Evolutionary conservation across 441 rosid species (phyloP).

Genomic region (Adansonia grandidieri): DNA sequence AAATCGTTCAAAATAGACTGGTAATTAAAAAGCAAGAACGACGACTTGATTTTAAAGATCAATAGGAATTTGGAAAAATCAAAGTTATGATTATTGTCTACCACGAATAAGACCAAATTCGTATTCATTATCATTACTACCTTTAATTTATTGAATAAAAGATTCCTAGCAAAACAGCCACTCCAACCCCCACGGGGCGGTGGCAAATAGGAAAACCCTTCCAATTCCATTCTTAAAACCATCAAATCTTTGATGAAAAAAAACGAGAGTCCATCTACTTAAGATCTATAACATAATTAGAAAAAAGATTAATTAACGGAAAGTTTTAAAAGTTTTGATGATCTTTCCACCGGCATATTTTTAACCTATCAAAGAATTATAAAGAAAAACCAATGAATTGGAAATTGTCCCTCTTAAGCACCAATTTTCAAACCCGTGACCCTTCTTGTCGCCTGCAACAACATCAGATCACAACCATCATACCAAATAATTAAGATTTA

Average conservation of each 20-base stretch:
- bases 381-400: background rate
- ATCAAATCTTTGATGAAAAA: background rate
- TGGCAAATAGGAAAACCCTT: no score
- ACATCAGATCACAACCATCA: slow-evolving; percentile 11
- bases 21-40: background rate
- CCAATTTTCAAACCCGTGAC: slow-evolving; percentile 24
- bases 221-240: background rate
- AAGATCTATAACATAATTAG: background rate
- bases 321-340: background rate
- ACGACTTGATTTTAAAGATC: background rate
- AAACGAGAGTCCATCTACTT: background rate
- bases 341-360: background rate
- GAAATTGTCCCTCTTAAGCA: background rate
- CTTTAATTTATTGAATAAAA: background rate
- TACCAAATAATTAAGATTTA: background rate
- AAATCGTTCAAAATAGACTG: background rate
- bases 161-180: background rate
- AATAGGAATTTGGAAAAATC: background rate
- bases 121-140: background rate
- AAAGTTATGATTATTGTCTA: background rate
- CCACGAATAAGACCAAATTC: background rate
- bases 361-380: background rate
- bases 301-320: background rate
- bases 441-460: background rate
- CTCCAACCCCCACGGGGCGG: background rate